Evolutionary conservation across 2,329 filamentous ascomycete genomes (phyloP), one percentile per base, ranked within the genome.

Genomic region (Cytospora piceicola): DNA sequence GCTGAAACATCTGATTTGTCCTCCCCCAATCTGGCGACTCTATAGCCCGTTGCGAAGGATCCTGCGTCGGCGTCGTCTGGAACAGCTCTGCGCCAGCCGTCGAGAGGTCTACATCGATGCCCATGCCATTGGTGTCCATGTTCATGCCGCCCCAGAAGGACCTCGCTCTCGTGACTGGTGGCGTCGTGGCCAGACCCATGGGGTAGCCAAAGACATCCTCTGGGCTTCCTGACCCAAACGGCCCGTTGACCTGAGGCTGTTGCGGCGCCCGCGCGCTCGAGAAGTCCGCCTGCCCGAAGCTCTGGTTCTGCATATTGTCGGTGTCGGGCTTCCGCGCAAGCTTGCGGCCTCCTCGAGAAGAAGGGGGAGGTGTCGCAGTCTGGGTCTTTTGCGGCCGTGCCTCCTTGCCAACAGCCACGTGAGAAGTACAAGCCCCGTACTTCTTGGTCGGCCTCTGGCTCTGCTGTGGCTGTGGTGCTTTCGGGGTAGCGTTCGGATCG

Each of bases 121-220:
- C 58, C 66, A 67, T 63, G 14, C 63, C 59, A 27, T 55, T 49
- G 20, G 66, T 55, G 52, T 67, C 86, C 61, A 89, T 75, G 64
- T 88, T 85, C 83, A 89, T 87, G 29, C 77, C 80, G 29, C 77
- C 80, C 87, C 87, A 89, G 68, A 88, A 88, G 46, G 74, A 70
- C 58, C 78, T 77, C 14, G 77, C 74, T 61, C 79, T 77, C 9
- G 73, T 73, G 69, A 81, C 84, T 3, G 78, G 75, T 1, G 83
- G 78, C 4, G 79, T 79, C 2, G 80, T 79, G 36, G 81, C 80
- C 24, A 85, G 82, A 3, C 84, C 85, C 75, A 89, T 79, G 32
- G 86, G 84, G 71, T 86, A 88, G 30, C 79, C 79, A 72, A 88
- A 88, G 75, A 89, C 79, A 70, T 88, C 86, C 63, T 79, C 79